Evolutionary conservation across 306 rosid genomes (phyloP).

Genomic region (Chamaecrista fasciculata): DNA sequence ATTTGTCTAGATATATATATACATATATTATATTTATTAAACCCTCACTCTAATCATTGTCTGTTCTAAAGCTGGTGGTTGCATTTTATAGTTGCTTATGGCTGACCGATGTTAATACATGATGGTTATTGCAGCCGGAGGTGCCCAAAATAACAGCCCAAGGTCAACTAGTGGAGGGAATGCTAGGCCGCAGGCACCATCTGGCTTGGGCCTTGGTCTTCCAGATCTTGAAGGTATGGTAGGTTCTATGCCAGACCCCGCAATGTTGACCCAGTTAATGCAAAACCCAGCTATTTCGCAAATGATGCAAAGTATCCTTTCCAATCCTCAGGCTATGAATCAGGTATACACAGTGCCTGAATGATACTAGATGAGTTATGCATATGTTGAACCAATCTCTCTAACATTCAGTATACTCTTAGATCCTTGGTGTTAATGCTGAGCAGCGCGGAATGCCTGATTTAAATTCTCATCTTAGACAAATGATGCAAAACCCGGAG

Average conservation of each 20-base stretch:
- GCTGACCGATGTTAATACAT: not conserved
- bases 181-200: conserved; percentile 50
- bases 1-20: not conserved
- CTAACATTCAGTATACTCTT: conserved; percentile 36
- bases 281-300: conserved; percentile 75
- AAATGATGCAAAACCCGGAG: conserved; percentile 78
- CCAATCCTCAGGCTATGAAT: conserved; percentile 67
- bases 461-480: conserved; percentile 59
- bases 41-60: not conserved
- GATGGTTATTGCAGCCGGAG: conserved; percentile 50
- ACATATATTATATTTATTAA: too few relatives aligned
- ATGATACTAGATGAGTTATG: not conserved
- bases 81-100: conserved; percentile 9
- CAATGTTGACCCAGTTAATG: conserved; percentile 58
- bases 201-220: conserved; percentile 56
- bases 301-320: conserved; percentile 71
- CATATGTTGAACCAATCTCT: conserved; percentile 18
- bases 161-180: conserved; percentile 48
- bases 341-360: conserved; percentile 45
- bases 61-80: conserved; percentile 16
- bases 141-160: conserved; percentile 47
- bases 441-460: conserved; percentile 66
- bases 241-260: conserved; percentile 56
- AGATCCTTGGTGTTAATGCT: conserved; percentile 60
- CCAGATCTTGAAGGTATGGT: conserved; percentile 61